phyloP scores from a whole-genome alignment of 2,329 filamentous ascomycete species.

The Pseudogymnoascus sp. region DNA sequence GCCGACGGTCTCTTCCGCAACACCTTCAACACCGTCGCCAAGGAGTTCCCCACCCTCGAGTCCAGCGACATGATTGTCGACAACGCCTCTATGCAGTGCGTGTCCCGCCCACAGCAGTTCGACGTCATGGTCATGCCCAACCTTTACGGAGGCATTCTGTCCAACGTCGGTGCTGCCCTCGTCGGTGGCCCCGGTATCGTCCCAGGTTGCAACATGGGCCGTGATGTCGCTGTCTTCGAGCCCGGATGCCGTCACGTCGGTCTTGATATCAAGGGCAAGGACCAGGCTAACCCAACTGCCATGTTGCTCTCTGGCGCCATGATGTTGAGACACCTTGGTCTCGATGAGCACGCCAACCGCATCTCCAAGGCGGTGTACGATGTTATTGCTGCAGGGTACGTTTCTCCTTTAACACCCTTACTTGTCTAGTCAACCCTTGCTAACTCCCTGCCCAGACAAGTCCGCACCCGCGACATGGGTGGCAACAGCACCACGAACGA shows the following conservation, averaged over 20 bases:
- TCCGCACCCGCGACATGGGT: constrained; percentile 92
- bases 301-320: constrained; percentile 92
- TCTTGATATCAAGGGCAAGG: constrained; percentile 99
- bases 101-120: constrained; percentile 93
- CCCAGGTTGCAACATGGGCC: constrained; percentile 98
- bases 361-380: constrained; percentile 79
- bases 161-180: constrained; percentile 95
- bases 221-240: constrained; percentile 96
- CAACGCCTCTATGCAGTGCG: constrained; percentile 99
- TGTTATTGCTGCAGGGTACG: constrained; percentile 83
- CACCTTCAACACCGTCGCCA: constrained; percentile 87
- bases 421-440: constrained; percentile 11
- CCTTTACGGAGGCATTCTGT: constrained; percentile 96
- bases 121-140: constrained; percentile 99
- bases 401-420: constrained; percentile 22
- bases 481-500: constrained; percentile 82
- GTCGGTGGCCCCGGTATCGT: constrained; percentile 96
- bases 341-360: constrained; percentile 96
- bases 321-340: constrained; percentile 92
- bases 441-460: constrained; percentile 50
- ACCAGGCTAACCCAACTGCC: constrained; percentile 96
- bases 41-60: constrained; percentile 93
- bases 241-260: constrained; percentile 98
- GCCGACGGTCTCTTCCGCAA: constrained; percentile 97
- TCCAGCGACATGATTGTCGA: constrained; percentile 99